A percentile compares a stretch with the other conserved stretches of the same genome.
Conservation (phyloP, 164 flowering plant species). For the Berberis vulgaris region DNA sequence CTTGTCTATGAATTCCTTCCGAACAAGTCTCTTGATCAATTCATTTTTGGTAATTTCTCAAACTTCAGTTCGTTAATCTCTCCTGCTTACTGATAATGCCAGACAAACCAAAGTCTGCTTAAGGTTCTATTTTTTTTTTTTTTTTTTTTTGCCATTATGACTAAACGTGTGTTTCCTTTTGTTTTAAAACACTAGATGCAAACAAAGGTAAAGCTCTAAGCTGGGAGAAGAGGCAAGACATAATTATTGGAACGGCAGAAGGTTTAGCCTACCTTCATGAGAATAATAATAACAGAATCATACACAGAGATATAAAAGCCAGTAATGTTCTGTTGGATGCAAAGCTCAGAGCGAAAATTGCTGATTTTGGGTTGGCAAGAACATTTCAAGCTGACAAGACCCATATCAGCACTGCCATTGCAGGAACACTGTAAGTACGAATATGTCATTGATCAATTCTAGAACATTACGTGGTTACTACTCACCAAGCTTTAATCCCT, state of each 20-base stretch:
- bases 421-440: conserved; percentile 72
- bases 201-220: conserved; percentile 35
- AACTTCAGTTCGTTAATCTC: not conserved
- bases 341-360: conserved; percentile 43
- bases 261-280: conserved; percentile 48
- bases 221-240: conserved; percentile 37
- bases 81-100: not conserved
- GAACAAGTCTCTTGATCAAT: conserved; percentile 33
- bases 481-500: too few relatives aligned
- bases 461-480: too few relatives aligned
- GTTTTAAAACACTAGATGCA: conserved; percentile 28
- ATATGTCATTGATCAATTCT: not conserved
- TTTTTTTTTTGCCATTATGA: not conserved
- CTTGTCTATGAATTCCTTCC: conserved; percentile 42
- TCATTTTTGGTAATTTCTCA: conserved; percentile 12
- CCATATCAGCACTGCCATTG: conserved; percentile 91
- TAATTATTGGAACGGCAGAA: conserved; percentile 45
- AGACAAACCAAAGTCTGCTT: not conserved
- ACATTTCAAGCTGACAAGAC: conserved; percentile 80
- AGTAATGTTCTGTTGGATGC: conserved; percentile 38
- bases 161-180: not conserved
- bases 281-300: conserved; percentile 18
- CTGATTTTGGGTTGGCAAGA: conserved; percentile 76
- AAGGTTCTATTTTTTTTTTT: not conserved
- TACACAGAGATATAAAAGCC: conserved; percentile 41